A percentile compares a stretch with the other conserved stretches of the same genome.
Evolutionary conservation across 2,329 filamentous ascomycete genomes (phyloP).

Genomic region (Zymoseptoria pseudotritici): DNA sequence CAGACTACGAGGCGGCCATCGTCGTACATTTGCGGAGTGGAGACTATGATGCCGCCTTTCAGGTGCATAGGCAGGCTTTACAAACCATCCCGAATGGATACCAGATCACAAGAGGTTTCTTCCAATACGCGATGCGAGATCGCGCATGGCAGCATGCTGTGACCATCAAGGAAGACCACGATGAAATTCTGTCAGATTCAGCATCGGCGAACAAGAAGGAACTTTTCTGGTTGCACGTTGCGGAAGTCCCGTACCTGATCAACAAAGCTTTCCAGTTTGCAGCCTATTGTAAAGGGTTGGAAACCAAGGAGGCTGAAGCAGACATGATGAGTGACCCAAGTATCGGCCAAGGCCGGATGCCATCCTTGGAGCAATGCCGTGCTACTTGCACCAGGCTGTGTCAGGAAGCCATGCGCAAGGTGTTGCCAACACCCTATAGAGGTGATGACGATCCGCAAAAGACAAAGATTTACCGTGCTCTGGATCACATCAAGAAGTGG

Average conservation of each 20-base stretch:
- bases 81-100: constrained; percentile 17
- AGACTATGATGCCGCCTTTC: constrained; percentile 8
- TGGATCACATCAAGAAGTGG: constrained; percentile 1
- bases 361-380: neutral
- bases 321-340: neutral
- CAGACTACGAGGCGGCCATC: constrained; percentile 17
- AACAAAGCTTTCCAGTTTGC: constrained; percentile 4
- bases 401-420: constrained; percentile 2
- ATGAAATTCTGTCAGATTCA: constrained; percentile 2
- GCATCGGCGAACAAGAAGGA: constrained; percentile 2
- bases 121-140: constrained; percentile 13
- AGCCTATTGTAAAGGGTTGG: neutral
- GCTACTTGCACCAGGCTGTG: neutral
- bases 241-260: constrained; percentile 14
- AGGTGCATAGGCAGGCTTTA: constrained; percentile 24
- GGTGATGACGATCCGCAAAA: neutral
- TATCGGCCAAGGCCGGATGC: neutral
- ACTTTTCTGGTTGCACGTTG: constrained; percentile 20
- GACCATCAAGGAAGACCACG: constrained; percentile 8
- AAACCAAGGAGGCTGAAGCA: neutral
- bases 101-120: constrained; percentile 17
- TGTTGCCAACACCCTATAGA: neutral
- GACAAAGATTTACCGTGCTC: neutral
- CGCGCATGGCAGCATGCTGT: constrained; percentile 15
- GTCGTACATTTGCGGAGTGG: constrained; percentile 13